These are phyloP conservation scores for Sonneratia alba DNA, from an alignment of 345 rosid species.

Conservation along the genomic window DNA sequence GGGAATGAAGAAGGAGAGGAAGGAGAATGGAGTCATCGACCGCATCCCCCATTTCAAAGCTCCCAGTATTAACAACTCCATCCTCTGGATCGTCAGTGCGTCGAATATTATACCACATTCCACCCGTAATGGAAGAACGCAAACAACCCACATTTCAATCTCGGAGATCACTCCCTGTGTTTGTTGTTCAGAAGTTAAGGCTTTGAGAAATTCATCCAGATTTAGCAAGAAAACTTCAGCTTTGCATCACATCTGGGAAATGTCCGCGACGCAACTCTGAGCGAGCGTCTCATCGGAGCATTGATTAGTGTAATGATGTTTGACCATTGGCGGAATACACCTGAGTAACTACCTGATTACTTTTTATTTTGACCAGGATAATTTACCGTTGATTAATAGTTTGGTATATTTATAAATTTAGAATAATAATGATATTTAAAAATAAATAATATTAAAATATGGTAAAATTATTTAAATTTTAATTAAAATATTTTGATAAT, in stretches of 20 bases:
- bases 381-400: no score
- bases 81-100: constrained; percentile 40
- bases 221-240: neutral
- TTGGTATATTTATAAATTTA: no score
- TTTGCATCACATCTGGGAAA: neutral
- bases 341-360: no score
- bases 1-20: constrained; percentile 46
- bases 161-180: neutral
- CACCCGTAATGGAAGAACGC: constrained; percentile 15
- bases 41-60: constrained; percentile 89
- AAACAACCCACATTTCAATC: neutral
- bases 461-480: no score
- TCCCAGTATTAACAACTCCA: constrained; percentile 67
- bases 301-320: neutral
- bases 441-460: no score
- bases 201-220: neutral
- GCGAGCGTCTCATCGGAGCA: no score
- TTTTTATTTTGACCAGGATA: no score
- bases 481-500: no score
- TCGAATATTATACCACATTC: constrained; percentile 38
- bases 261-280: no score
- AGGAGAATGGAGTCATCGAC: constrained; percentile 78
- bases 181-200: no score
- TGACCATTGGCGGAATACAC: no score
- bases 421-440: no score